Evolutionary conservation across 1,284 basidiomycete genomes (phyloP), one percentile per base, ranked within the genome.

Genomic region (Heterobasidion parviporum): DNA sequence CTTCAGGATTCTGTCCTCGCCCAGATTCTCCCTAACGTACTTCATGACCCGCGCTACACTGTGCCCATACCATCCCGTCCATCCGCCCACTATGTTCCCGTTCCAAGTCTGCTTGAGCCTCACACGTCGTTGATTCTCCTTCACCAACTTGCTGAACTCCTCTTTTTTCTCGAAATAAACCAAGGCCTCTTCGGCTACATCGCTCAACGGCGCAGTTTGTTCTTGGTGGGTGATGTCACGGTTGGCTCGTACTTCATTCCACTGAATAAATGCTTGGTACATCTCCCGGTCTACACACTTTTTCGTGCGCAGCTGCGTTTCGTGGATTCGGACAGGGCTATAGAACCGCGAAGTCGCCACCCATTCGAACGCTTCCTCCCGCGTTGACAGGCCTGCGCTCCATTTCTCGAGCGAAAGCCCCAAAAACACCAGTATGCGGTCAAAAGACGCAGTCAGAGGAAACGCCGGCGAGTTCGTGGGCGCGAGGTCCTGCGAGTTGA

Each of bases 201-300:
- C 59, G 54, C 46, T 52, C 67, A 56, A 48, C 56, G 53, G 20
- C 54, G 61, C 56, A 33, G 36, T 56, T 49, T 59, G 54, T 15
- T 55, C 46, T 59, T 57, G 20, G 56, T 59, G 10, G 55, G 41
- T 58, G 38, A 53, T 53, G 60, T 63, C 18, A 9, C 16, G 16
- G 16, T 15, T 15, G 8, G 16, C 48, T 15, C 15, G 16, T 54
- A 61, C 61, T 48, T 68, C 59, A 50, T 71, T 77, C 77, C 78
- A 84, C 7, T 67, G 62, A 3, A 82, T 69, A 57, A 87, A 88
- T 50, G 78, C 74, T 5, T 68, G 64, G 62, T 83, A 86, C 82
- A 87, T 84, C 45, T 64, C 69, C 16, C 85, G 75, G n/a, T 73
- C 72, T 26, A 68, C 64, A 57, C 71, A 75, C 49, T 76, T 70